Conservation (phyloP, 2,329 filamentous ascomycete genomes). For the Penicillium griseofulvum region DNA sequence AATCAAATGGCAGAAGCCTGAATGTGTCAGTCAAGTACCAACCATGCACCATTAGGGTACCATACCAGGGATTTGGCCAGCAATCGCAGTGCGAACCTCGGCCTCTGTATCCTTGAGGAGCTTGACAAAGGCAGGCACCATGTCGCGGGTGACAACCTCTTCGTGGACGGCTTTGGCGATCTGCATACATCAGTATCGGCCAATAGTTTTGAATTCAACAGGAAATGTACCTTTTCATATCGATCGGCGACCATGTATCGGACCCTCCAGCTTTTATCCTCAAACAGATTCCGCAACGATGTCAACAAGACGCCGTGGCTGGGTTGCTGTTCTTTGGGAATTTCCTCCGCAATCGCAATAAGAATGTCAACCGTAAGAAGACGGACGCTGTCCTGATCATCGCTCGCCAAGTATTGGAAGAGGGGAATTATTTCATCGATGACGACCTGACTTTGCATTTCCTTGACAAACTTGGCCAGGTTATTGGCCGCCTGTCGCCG, state of each 20-base stretch:
- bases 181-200: conserved; percentile 47
- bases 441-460: conserved; percentile 86
- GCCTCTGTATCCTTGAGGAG: conserved; percentile 96
- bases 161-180: conserved; percentile 98
- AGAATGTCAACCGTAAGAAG: conserved; percentile 94
- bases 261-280: conserved; percentile 99
- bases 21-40: conserved; percentile 17
- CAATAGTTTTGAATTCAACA: background rate
- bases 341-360: conserved; percentile 92
- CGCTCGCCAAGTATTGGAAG: conserved; percentile 92
- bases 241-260: conserved; percentile 98
- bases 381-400: conserved; percentile 97
- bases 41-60: conserved; percentile 13
- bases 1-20: conserved; percentile 87
- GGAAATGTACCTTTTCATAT: conserved; percentile 77
- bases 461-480: conserved; percentile 94
- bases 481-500: conserved; percentile 95
- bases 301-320: conserved; percentile 92
- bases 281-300: conserved; percentile 87
- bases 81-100: conserved; percentile 93
- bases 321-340: conserved; percentile 96
- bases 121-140: conserved; percentile 96
- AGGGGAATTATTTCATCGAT: conserved; percentile 99
- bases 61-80: conserved; percentile 86
- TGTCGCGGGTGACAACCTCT: conserved; percentile 87